Conservation (phyloP, 441 rosid species). For the Raphanus hybrid region DNA sequence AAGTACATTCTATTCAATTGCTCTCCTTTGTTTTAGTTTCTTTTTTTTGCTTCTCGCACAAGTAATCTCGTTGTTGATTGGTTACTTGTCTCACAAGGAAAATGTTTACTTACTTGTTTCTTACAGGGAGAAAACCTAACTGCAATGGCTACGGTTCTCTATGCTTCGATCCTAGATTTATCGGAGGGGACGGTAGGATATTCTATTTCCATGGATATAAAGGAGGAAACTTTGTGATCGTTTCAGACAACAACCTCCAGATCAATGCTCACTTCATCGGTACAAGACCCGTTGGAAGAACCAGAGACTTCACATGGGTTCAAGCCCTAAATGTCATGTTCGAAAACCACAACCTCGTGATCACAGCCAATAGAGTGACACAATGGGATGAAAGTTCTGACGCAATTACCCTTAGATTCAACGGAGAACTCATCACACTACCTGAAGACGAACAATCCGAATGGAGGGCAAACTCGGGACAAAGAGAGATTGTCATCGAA, state of each 20-base stretch:
- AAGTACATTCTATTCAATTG: constrained; percentile 35
- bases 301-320: constrained; percentile 89
- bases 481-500: constrained; percentile 54
- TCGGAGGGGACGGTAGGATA: constrained; percentile 94
- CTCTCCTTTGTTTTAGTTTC: neutral
- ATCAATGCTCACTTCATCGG: constrained; percentile 91
- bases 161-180: constrained; percentile 87
- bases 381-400: constrained; percentile 62
- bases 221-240: constrained; percentile 81
- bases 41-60: neutral
- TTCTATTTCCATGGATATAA: constrained; percentile 94
- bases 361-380: constrained; percentile 63
- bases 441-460: constrained; percentile 63
- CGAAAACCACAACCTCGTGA: constrained; percentile 60
- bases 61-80: neutral
- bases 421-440: constrained; percentile 49
- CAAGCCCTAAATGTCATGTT: constrained; percentile 77
- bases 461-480: constrained; percentile 47
- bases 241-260: constrained; percentile 75
- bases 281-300: constrained; percentile 74
- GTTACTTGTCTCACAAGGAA: constrained; percentile 8
- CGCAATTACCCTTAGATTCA: constrained; percentile 55
- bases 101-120: constrained; percentile 14
- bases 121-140: constrained; percentile 72
- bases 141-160: constrained; percentile 84